Conservation (phyloP, 345 rosid genomes). For the Eucalyptus curtisii region DNA sequence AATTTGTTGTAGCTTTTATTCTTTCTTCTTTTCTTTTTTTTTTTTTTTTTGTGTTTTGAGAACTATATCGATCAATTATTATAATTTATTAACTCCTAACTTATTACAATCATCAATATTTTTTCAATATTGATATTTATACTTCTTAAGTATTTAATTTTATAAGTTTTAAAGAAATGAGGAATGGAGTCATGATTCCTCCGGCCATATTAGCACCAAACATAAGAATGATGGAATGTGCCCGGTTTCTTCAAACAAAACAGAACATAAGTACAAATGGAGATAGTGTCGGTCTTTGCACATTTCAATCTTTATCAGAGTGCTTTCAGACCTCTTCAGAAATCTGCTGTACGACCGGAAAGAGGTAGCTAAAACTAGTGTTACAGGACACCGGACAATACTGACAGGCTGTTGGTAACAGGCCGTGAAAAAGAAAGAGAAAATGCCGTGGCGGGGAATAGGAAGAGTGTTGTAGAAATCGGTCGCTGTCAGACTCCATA, state of each 20-base stretch:
- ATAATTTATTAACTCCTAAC: background rate
- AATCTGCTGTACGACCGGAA: background rate
- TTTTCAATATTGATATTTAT: background rate
- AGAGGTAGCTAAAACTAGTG: background rate
- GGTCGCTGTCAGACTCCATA: background rate
- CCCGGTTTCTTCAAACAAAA: background rate
- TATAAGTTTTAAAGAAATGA: background rate
- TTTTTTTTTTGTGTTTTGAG: too few relatives aligned
- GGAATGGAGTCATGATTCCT: background rate
- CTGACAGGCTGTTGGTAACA: background rate
- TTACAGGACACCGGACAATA: background rate
- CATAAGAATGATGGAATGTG: background rate
- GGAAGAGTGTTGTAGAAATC: background rate
- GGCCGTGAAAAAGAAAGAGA: background rate
- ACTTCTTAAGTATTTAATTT: background rate
- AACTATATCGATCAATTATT: background rate
- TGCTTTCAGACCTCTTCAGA: background rate
- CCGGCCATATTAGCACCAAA: background rate
- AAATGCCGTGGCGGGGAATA: background rate
- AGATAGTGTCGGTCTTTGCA: background rate
- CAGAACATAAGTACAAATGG: background rate
- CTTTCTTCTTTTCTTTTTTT: accelerated
- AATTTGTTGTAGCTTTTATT: background rate
- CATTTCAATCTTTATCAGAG: background rate
- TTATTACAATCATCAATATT: background rate